A percentile compares a stretch with the other conserved stretches of the same genome.
These are phyloP conservation scores for Suillus americanus DNA, from an alignment of 768 basidiomycete species.

Conservation along the genomic window DNA sequence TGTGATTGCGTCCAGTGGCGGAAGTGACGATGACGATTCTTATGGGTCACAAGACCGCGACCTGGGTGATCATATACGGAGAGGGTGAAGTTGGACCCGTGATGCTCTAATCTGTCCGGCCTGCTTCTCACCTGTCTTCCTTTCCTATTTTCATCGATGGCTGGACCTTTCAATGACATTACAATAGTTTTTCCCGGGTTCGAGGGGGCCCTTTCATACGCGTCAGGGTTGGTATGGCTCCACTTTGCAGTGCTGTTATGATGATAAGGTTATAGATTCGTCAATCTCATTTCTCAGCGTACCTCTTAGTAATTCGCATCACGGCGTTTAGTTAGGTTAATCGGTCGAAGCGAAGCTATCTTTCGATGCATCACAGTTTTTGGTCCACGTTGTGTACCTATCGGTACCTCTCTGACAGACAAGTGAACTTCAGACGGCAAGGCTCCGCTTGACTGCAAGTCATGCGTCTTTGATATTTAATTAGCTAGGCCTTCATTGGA, in stretches of 20 bases:
- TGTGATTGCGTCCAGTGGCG: constrained; percentile 25
- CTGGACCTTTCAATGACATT: constrained; percentile 9
- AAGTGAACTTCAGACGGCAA: neutral
- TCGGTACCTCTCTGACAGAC: neutral
- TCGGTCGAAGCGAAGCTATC: neutral
- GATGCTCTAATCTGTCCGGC: constrained; percentile 17
- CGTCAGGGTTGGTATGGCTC: neutral
- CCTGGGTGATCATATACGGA: constrained; percentile 35
- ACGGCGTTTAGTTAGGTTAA: constrained; percentile 5
- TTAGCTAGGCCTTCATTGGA: neutral
- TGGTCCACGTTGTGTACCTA: neutral
- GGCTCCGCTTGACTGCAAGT: neutral
- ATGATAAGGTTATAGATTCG: constrained; percentile 5
- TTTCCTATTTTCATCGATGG: constrained; percentile 18
- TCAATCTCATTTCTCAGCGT: constrained; percentile 2
- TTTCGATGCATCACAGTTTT: neutral
- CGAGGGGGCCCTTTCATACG: neutral
- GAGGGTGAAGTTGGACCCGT: constrained; percentile 25
- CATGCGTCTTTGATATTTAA: neutral
- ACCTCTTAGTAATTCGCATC: constrained; percentile 3
- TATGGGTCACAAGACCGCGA: constrained; percentile 36
- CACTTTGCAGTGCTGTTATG: constrained; percentile 1
- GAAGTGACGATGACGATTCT: constrained; percentile 34
- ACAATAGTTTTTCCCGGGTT: constrained; percentile 1
- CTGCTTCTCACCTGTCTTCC: constrained; percentile 15